Percentiles rank a stretch among this genome's conserved stretches.
These are phyloP conservation scores for Aspergillus sp. DNA, from an alignment of 2,329 filamentous ascomycete genomes.

Conservation along the genomic window DNA sequence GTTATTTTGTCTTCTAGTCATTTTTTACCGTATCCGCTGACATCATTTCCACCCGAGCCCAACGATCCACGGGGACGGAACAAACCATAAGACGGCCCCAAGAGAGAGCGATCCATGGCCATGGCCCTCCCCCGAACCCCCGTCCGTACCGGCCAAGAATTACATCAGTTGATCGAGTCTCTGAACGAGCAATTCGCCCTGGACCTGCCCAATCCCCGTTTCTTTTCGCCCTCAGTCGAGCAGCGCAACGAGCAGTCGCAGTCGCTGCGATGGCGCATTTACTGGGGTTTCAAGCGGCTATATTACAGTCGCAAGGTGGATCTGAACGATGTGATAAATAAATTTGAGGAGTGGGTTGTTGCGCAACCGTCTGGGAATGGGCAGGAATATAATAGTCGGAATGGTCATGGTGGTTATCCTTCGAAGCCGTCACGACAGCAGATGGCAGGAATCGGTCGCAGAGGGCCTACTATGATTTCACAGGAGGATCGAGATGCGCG, in stretches of 20 bases:
- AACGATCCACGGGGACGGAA: neutral
- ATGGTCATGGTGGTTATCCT: constrained; percentile 2
- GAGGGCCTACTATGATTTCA: constrained; percentile 4
- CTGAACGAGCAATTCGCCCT: constrained; percentile 30
- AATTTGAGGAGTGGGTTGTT: constrained; percentile 26
- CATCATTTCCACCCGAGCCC: too few species aligned
- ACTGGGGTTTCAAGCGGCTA: constrained; percentile 20
- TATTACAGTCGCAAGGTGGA: constrained; percentile 20
- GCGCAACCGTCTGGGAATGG: neutral
- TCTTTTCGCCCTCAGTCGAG: constrained; percentile 11
- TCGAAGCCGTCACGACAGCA: constrained; percentile 4
- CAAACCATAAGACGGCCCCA: neutral
- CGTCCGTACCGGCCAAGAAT: constrained; percentile 13
- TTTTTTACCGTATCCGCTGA: too few species aligned
- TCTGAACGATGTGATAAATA: constrained; percentile 16
- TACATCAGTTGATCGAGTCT: constrained; percentile 20
- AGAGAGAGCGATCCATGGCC: neutral
- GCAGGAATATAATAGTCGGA: neutral
- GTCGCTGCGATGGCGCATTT: constrained; percentile 18
- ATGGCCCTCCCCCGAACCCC: constrained; percentile 16
- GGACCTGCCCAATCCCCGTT: constrained; percentile 21
- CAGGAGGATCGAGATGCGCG: constrained; percentile 17
- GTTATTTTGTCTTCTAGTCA: too few species aligned
- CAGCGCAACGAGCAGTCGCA: constrained; percentile 8
- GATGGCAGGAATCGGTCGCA: neutral